Conservation (phyloP, 2,329 filamentous ascomycete species). For the Lasiodiplodia hormozganensis region DNA sequence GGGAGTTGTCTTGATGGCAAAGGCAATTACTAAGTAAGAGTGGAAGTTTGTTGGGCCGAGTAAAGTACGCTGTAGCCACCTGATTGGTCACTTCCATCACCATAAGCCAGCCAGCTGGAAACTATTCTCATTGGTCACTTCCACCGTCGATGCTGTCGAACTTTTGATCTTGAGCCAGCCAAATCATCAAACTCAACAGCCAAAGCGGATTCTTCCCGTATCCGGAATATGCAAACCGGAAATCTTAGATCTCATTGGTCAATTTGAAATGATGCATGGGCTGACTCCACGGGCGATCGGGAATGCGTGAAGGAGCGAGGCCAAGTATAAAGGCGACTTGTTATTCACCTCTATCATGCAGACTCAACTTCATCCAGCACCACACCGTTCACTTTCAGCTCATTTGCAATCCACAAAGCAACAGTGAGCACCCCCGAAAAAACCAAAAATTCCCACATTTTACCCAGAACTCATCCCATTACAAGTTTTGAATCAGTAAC, state of each 20-base stretch:
- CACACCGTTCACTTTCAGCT: not conserved
- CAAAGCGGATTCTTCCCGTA: not conserved
- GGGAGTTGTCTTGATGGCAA: too few species aligned
- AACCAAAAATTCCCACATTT: not conserved
- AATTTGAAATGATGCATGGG: not conserved
- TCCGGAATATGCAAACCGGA: not conserved
- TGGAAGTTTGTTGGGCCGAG: not conserved
- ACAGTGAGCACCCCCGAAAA: too few species aligned
- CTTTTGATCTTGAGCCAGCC: not conserved
- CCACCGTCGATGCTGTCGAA: not conserved
- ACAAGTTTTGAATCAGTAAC: too few species aligned
- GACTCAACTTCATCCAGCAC: not conserved
- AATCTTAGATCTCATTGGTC: not conserved
- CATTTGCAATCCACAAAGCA: too few species aligned
- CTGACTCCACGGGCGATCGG: not conserved
- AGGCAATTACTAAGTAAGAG: not conserved
- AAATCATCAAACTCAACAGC: not conserved
- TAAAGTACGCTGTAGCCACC: not conserved
- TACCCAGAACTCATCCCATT: not conserved
- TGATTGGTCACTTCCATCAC: not conserved
- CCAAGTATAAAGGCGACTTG: not conserved
- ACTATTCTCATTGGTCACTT: not conserved
- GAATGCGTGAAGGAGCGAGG: not conserved
- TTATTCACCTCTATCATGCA: not conserved
- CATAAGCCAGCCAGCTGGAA: not conserved